These are phyloP conservation scores for Sutorius australiensis DNA, from an alignment of 768 basidiomycete genomes.

Conservation along the genomic window DNA sequence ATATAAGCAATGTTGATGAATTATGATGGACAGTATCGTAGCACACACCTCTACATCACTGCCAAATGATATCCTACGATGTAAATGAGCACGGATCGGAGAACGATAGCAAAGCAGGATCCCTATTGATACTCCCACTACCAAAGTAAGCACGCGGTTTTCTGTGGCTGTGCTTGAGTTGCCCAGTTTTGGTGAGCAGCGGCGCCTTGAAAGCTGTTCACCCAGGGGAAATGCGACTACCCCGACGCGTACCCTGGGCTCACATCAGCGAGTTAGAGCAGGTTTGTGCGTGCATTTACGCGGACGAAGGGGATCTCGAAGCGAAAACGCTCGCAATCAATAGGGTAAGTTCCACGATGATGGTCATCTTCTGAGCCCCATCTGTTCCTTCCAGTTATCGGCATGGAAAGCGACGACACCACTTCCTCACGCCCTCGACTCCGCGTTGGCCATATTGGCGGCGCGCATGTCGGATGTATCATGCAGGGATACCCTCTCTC, in stretches of 20 bases:
- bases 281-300: constrained; percentile 71
- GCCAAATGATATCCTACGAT: too few relatives aligned
- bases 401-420: constrained; percentile 74
- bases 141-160: too few relatives aligned
- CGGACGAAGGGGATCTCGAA: constrained; percentile 56
- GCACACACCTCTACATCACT: too few relatives aligned
- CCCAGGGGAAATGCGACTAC: constrained; percentile 55
- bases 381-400: constrained; percentile 49
- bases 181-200: not conserved
- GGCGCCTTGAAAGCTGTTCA: not conserved
- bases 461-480: constrained; percentile 54
- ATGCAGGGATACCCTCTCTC: constrained; percentile 13
- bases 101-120: too few relatives aligned
- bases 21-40: too few relatives aligned
- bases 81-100: too few relatives aligned
- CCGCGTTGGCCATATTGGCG: constrained; percentile 58
- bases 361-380: constrained; percentile 4
- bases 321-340: constrained; percentile 57
- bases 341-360: constrained; percentile 45
- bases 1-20: too few relatives aligned
- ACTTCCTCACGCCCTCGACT: constrained; percentile 81
- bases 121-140: too few relatives aligned
- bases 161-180: not conserved
- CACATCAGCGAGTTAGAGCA: constrained; percentile 66
- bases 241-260: constrained; percentile 80